Evolutionary conservation across 139 green algal species (phyloP).

Genomic region (Gonium pectorale): DNA sequence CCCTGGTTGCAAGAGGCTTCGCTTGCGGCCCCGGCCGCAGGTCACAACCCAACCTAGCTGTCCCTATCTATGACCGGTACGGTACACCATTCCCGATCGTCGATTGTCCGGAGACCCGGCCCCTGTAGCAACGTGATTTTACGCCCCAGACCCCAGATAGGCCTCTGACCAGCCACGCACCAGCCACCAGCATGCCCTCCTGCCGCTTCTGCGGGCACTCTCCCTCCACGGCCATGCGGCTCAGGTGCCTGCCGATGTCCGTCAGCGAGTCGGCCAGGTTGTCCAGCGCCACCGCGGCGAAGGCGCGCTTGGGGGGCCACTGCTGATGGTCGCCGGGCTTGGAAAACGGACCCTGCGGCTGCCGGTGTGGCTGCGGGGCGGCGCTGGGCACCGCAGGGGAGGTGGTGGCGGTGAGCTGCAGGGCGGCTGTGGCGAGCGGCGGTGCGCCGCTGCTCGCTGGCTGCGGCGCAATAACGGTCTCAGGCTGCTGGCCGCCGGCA

Average conservation of each 20-base stretch:
- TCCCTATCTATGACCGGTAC: background rate
- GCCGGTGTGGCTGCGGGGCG: too few relatives aligned
- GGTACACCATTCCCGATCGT: too few relatives aligned
- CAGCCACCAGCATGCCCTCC: constrained; percentile 3
- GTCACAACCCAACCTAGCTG: background rate
- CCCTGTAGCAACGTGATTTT: background rate
- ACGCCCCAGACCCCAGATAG: background rate
- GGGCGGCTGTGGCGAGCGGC: too few relatives aligned
- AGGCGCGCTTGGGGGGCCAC: constrained; percentile 44
- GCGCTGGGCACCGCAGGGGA: too few relatives aligned
- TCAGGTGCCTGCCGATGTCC: constrained; percentile 31
- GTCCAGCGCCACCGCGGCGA: constrained; percentile 28
- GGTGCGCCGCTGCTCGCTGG: too few relatives aligned
- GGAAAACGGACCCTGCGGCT: background rate
- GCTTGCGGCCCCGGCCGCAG: background rate
- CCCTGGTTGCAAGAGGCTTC: background rate
- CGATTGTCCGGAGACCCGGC: too few relatives aligned
- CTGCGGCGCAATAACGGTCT: too few relatives aligned
- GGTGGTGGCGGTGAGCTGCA: too few relatives aligned
- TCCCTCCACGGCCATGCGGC: constrained; percentile 12
- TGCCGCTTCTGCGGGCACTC: background rate
- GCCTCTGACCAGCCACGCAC: background rate
- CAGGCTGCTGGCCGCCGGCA: too few relatives aligned
- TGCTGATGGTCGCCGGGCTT: background rate
- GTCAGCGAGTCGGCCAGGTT: constrained; percentile 44